Base-by-base conservation (phyloP, 2,329 filamentous ascomycete genomes). In the Pseudovirgaria hyperparasitica region DNA sequence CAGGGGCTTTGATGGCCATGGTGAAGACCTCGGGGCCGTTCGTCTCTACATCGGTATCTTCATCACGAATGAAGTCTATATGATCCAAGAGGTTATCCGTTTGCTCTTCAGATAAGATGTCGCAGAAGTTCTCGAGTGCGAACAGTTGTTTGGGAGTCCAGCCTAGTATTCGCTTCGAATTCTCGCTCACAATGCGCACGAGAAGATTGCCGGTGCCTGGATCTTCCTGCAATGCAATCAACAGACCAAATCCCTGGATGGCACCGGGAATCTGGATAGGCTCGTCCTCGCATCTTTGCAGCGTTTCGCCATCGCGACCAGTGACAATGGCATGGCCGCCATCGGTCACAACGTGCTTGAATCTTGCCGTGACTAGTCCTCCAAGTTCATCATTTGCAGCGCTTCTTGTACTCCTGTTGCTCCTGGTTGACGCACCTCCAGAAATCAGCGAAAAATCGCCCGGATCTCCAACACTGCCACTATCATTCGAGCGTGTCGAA, bases 1-100 rank as follows among this genome's bases (percentile, higher is more conserved):
- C 59, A 0, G 72, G 67, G 0, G 63, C 54, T n/a, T 70, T 70
- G 23, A 92, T 64, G 0, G 78, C 76, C 26, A 92, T 54, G 25
- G 80, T 81, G 40, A 93, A 90, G 3, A 93, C 81, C 41, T 92
- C 84, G 0, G 84, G 84, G 0, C 84, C 85, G 37, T 86, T 85
- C 2, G 67, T 56, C 0, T 67, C 62, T 1, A 82, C 74, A 44
- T 92, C 82, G 0, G 76, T 70, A 8, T 82, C 79, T 35, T 90
- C 82, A 26, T 92, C 82, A 13, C 76, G 71, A 28, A 92, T 81
- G 45, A 92, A 92, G 44, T 92, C 82, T 27, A 92, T 70, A 38
- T 92, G 84, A 38, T 92, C 84, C 5, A 90, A 58, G 1, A 93
- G 58, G 35, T 82, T 86, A 36, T 92, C 84, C 10, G 76, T 67